Conservation (phyloP, 306 rosid genomes). For the Casuarina glauca region DNA sequence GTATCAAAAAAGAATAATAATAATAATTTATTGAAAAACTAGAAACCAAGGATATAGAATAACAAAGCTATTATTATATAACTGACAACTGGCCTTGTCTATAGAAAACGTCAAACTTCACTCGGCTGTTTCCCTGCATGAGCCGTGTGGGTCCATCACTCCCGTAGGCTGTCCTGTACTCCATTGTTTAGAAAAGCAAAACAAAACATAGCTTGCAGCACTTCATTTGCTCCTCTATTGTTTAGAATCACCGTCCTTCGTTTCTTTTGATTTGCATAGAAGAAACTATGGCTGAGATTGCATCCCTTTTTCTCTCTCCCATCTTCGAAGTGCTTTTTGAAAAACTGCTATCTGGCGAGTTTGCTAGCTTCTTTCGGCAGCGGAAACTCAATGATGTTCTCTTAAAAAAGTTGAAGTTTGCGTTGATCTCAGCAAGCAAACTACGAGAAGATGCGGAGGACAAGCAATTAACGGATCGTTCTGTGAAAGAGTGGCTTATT, state of each 20-base stretch:
- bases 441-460: constrained; percentile 30
- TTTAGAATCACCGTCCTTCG: neutral
- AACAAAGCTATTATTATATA: too few relatives aligned
- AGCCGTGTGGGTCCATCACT: too few relatives aligned
- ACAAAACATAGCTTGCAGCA: too few relatives aligned
- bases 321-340: constrained; percentile 25
- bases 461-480: constrained; percentile 6
- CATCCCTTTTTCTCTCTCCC: constrained; percentile 33
- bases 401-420: constrained; percentile 12
- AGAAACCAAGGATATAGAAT: too few relatives aligned
- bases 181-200: too few relatives aligned
- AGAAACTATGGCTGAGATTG: neutral
- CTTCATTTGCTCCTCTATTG: too few relatives aligned
- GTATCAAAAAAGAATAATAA: too few relatives aligned
- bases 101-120: too few relatives aligned
- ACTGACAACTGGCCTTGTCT: too few relatives aligned
- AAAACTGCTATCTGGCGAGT: constrained; percentile 2
- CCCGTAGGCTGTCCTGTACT: too few relatives aligned
- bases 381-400: neutral
- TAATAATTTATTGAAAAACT: too few relatives aligned
- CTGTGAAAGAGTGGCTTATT: constrained; percentile 17
- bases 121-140: too few relatives aligned
- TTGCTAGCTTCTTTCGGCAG: neutral
- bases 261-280: neutral
- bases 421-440: neutral